phyloP scores from a whole-genome alignment of 371 early-diverging fungal genomes.

The Actinomortierella ambigua region DNA sequence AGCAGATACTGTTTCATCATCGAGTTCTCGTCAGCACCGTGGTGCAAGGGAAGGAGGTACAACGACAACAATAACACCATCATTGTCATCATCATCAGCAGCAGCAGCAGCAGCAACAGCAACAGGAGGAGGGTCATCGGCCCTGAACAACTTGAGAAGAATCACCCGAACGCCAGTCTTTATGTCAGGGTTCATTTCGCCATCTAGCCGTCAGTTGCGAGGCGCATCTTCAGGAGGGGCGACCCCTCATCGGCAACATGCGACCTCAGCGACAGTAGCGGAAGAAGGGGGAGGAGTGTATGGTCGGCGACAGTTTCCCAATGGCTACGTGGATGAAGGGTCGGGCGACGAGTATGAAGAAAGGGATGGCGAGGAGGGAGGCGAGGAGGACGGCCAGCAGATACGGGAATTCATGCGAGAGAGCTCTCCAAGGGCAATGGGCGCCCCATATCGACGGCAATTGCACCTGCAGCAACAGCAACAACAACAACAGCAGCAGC shows the following conservation, averaged over 20 bases:
- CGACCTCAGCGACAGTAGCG: constrained; percentile 1
- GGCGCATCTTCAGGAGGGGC: constrained; percentile 3
- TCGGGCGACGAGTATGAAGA: no score
- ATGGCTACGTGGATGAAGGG: no score
- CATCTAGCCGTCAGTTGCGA: constrained; percentile 2
- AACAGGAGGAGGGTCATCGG: not conserved
- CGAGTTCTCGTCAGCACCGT: not conserved
- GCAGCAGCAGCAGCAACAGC: not conserved
- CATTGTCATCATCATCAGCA: not conserved
- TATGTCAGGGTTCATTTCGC: no score
- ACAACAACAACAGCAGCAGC: no score
- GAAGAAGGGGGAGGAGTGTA: not conserved
- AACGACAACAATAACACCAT: not conserved
- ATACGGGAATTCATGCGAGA: no score
- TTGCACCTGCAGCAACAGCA: no score
- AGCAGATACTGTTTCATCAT: not conserved
- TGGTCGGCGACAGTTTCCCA: not conserved
- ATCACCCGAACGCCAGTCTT: no score
- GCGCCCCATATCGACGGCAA: no score
- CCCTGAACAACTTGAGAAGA: not conserved
- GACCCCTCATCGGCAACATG: constrained; percentile 1
- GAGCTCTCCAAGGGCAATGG: no score
- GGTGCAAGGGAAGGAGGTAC: no score
- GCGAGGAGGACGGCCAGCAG: no score
- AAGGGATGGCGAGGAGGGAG: no score